Conservation (phyloP, 208 protist genomes). For the Leptomonas seymouri region DNA sequence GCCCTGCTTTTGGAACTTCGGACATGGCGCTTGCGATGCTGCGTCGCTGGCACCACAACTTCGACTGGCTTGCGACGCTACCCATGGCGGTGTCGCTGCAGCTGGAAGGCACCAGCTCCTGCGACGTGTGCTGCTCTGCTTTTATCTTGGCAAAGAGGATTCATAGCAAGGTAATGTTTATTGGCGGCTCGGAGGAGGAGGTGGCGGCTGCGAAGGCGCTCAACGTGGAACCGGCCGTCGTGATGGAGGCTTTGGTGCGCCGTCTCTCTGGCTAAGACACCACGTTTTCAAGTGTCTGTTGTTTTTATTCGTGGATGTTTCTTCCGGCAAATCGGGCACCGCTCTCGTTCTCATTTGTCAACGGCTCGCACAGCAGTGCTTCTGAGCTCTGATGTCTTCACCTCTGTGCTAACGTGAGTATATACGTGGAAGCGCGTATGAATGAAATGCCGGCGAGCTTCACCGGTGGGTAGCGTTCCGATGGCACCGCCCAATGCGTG, state of each 20-base stretch:
- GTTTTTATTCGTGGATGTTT: no score
- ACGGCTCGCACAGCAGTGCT: no score
- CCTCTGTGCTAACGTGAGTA: no score
- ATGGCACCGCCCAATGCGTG: no score
- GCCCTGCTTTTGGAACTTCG: constrained; percentile 19
- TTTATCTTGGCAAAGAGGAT: constrained; percentile 24
- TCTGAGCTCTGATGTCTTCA: neutral
- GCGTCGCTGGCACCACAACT: constrained; percentile 36
- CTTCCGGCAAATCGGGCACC: no score
- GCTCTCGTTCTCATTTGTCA: no score
- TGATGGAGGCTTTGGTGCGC: constrained; percentile 30
- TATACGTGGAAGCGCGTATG: no score
- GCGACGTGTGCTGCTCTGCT: constrained; percentile 52
- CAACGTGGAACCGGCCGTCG: constrained; percentile 49
- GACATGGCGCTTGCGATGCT: constrained; percentile 34
- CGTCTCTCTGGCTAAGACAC: constrained; percentile 18
- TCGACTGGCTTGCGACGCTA: constrained; percentile 61
- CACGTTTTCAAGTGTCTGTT: no score
- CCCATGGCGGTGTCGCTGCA: constrained; percentile 69
- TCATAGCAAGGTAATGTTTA: constrained; percentile 61
- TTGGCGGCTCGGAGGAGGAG: constrained; percentile 44
- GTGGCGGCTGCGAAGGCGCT: constrained; percentile 37
- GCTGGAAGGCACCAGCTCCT: constrained; percentile 28
- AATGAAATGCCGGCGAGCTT: no score
- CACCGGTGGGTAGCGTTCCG: no score